These are phyloP conservation scores for Russula virescens DNA, from an alignment of 768 basidiomycete species.

Conservation along the genomic window DNA sequence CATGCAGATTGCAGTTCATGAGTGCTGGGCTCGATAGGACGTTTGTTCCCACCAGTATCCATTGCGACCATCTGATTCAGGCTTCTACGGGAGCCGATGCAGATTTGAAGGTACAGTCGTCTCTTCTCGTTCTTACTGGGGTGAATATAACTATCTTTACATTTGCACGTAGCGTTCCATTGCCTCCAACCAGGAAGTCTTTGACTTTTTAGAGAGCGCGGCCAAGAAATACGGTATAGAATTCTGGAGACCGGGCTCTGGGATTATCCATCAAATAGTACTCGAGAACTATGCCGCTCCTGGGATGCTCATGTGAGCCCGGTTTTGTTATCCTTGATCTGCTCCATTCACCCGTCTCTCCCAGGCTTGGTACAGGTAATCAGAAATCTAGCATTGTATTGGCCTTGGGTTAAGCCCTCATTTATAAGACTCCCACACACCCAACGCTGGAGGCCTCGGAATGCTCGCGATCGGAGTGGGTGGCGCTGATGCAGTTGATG, in stretches of 20 bases:
- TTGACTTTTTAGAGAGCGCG: constrained; percentile 93
- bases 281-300: constrained; percentile 97
- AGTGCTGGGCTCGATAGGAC: constrained; percentile 82
- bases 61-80: constrained; percentile 97
- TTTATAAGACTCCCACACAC: constrained; percentile 86
- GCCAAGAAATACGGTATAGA: constrained; percentile 90
- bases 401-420: neutral
- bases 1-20: constrained; percentile 87
- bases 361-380: constrained; percentile 76
- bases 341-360: constrained; percentile 11
- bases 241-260: constrained; percentile 94
- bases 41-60: constrained; percentile 87
- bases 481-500: constrained; percentile 97
- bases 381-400: neutral
- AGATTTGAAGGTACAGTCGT: constrained; percentile 64
- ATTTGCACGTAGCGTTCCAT: constrained; percentile 59
- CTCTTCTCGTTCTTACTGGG: neutral
- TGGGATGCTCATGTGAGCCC: constrained; percentile 78
- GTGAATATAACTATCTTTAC: neutral
- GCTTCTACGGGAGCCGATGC: constrained; percentile 82
- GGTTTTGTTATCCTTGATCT: constrained; percentile 10
- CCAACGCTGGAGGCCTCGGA: constrained; percentile 95
- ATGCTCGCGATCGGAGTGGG: constrained; percentile 98
- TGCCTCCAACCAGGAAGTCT: constrained; percentile 89
- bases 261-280: constrained; percentile 97